Base-by-base conservation (phyloP, 2,329 filamentous ascomycete genomes). In the Gliomastix tumulicola region DNA sequence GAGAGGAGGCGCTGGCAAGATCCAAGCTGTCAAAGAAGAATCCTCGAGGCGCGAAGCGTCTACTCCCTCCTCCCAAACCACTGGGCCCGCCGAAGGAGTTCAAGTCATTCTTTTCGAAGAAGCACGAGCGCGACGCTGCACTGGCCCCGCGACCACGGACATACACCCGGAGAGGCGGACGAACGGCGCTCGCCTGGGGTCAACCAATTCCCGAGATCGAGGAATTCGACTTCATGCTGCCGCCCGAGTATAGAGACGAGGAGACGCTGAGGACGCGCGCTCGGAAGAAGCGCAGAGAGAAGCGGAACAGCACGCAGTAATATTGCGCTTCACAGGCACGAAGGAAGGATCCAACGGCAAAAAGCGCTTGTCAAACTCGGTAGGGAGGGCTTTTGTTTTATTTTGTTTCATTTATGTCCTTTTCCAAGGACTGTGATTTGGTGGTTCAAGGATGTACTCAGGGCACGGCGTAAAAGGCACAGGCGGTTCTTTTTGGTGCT, bases 51-150 rank as follows among this genome's bases (percentile, higher is more conserved):
- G 48, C 49, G 19, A 60, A 49, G 43, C 53, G 44, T 49, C 54
- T 48, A 43, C 59, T 47, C 21, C 46, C 46, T 10, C 41, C 45
- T 19, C 28, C 44, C 33, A 44, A 54, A 45, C 38, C 46, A 23
- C 37, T 23, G 5, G 25, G 22, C 13, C 62, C 65, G 10, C 58
- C 58, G 3, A 74, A 70, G 40, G 82, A 85, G 25, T 88, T 96
- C 53, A 83, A 69, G n/a, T 94, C 87, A 0, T 96, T 96, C 63
- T 97, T 88, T 55, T 59, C 72, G 15, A 88, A 92, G 60, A 79
- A 74, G 18, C 81, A 94, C 51, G 73, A 90, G 42, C 82, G 90
- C 19, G 85, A 88, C 17, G 77, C 80, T 7, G 88, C 89, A 9
- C 60, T 95, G n/a, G 82, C 78, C 42, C 79, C 78, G 46, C n/a